Base-by-base conservation (phyloP, 768 basidiomycete genomes). In the Phanerodontia chrysosporium region DNA sequence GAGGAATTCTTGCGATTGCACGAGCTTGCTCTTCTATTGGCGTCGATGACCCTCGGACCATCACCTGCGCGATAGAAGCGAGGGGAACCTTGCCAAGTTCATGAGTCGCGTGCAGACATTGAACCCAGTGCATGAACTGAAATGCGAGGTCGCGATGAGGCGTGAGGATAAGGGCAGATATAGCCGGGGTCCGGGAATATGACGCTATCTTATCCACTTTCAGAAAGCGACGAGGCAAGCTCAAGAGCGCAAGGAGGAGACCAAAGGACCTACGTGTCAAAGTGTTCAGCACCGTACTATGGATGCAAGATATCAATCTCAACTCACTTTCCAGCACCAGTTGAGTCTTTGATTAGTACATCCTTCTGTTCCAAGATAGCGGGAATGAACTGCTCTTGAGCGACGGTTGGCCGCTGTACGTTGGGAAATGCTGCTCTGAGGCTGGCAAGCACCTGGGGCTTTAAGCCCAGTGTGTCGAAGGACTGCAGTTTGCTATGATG, bases 311-410 rank as follows among this genome's bases (percentile, higher is more conserved):
- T 12, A 25, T 16, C 22, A 28, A 28, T 49, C 32, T 24, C 6
- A 24, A 75, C 87, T 60, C 67, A 90, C 90, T 92, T 92, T 74
- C 89, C 90, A 46, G 84, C 83, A 4, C 90, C 90, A n/a, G 90
- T 89, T 25, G 74, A 73, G 62, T 90, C 89, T 62, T 82, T 85
- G 55, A 92, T 64, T 14, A 90, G 70, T 18, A 91, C 75, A 68
- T 91, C 84, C 65, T 79, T 79, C 7, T 78, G 78, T 21, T 68
- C 67, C 29, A 86, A 59, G 9, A 89, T 75, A 18, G 84, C 87
- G 2, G 82, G 81, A 58, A 91, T 85, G 55, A 90, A 80, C 53
- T 74, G 73, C 45, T 69, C 73, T 67, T 92, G 89, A 30, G 80
- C 79, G 13, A 73, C 69, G 0, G 89, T 91, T 2, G 89, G 87